Evolutionary conservation across 2,329 filamentous ascomycete species (phyloP), one percentile per base, ranked within the genome.

Genomic region (Fusarium albosuccineum): DNA sequence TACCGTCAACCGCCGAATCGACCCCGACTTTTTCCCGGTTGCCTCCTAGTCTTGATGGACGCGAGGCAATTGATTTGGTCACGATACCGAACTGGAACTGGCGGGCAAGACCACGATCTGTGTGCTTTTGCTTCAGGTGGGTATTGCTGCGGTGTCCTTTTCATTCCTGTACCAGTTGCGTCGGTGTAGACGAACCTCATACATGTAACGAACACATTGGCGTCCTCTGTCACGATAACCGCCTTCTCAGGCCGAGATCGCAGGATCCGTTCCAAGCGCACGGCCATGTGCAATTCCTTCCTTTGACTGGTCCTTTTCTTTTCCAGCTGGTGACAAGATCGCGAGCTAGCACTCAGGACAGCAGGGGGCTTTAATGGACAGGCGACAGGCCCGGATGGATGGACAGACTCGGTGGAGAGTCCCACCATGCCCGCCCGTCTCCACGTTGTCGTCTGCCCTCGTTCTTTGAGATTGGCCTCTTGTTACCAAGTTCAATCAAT

Each of bases 351-450:
- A 65, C 14, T 34, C 46, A 44, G 26, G 42, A 40, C 39, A 39
- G 29, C 64, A 67, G 60, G 64, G 30, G 64, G 50, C 68, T 22
- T 68, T 54, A 58, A 66, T 68, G 64, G 65, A 55, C 4, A 53
- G 52, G 22, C 57, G 65, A 55, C 4, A 53, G 52, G 22, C 57
- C 64, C 39, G 46, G 49, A 62, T 56, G 48, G 49, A 51, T 55
- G 61, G 56, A 52, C 57, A 45, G 60, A 51, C 51, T 44, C 42
- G 39, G 48, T 22, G 33, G 49, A 52, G 53, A 52, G 60, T 66
- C 60, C 60, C 37, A 39, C 26, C 48, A 36, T 44, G 46, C 36
- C 53, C 54, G 41, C 44, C 45, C 62, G 59, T 51, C 64, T 55
- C 49, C 45, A 39, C 17, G 16, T 22, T 27, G 26, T 49, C 45